These are phyloP conservation scores for Beauveria australis DNA, from an alignment of 2,329 filamentous ascomycete genomes.

Conservation along the genomic window DNA sequence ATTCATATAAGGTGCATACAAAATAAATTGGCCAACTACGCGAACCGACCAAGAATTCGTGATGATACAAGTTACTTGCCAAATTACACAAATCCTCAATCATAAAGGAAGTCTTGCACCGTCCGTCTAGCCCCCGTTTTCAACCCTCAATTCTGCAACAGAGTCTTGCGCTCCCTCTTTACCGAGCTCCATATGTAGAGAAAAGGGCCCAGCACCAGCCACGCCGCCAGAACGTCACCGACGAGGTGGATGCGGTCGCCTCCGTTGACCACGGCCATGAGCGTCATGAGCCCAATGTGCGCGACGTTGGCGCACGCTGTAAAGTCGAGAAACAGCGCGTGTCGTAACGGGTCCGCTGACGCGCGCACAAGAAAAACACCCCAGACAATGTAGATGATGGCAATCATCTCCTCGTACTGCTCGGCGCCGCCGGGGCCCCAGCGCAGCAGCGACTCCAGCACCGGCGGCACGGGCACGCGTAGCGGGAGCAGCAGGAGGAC, in stretches of 20 bases:
- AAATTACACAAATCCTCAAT: too few relatives aligned
- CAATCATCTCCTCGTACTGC: conserved; percentile 10
- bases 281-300: conserved; percentile 5
- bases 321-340: background rate
- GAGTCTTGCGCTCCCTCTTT: background rate
- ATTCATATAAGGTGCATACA: too few relatives aligned
- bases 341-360: background rate
- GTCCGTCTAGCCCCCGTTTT: too few relatives aligned
- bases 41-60: too few relatives aligned
- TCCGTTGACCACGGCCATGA: conserved; percentile 1
- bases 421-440: conserved; percentile 5
- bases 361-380: background rate
- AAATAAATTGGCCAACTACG: too few relatives aligned
- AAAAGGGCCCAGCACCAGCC: background rate
- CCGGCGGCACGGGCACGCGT: background rate
- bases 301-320: background rate
- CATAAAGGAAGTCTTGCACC: too few relatives aligned
- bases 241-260: conserved; percentile 2
- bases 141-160: background rate
- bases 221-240: background rate
- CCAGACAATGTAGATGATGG: background rate
- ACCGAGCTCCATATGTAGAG: background rate
- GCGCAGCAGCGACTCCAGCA: background rate
- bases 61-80: too few relatives aligned
- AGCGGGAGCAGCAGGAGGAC: background rate